Evolutionary conservation across 495 filamentous ascomycete genomes (phyloP), one percentile per base, ranked within the genome.

Genomic region (Penicillium pulvis): DNA sequence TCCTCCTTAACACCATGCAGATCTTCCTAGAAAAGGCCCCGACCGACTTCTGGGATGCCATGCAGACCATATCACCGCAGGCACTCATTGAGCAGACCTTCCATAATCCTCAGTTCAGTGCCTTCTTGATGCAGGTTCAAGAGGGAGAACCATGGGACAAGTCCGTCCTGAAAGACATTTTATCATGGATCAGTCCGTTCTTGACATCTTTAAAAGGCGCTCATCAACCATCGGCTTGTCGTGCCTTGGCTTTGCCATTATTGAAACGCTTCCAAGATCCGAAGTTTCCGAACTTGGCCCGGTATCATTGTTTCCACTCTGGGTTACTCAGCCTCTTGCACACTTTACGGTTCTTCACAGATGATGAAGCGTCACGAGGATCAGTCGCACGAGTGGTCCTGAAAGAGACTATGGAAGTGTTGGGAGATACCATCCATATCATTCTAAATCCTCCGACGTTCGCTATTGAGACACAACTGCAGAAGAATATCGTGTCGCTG

Each of bases 31-130:
- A 86, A 55, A 89, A 89, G 56, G 87, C 90, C 0, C 82, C 90
- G 0, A 81, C 80, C 44, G 87, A 89, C 55, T 95, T 96, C 63
- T 96, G 92, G 92, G 87, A 88, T 60, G 89, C 91, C 1, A 89
- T 91, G 77, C 88, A 89, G 31, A 80, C 87, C 16, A 89, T 92
- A 46, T 88, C 88, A 2, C 87, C 90, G 7, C 83, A 85, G 31
- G 79, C 84, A 28, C 79, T 96, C 42, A 83, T 89, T 48, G 90
- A 95, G 59, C 83, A 88, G 51, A 83, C 94, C 47, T 88, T 93
- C 67, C 82, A 82, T 51, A 91, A 86, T 61, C 82, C 85, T 17
- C 84, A 85, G 35, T 87, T 91, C 59, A 79, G 83, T 43, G 69
- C 76, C 17, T 79, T 88, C 19, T 75, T 94, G 8, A 67, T 79